Percentiles rank a stretch among this genome's conserved stretches.
phyloP scores from a whole-genome alignment of 352 stramenopile species.

The Lagenidium giganteum region DNA sequence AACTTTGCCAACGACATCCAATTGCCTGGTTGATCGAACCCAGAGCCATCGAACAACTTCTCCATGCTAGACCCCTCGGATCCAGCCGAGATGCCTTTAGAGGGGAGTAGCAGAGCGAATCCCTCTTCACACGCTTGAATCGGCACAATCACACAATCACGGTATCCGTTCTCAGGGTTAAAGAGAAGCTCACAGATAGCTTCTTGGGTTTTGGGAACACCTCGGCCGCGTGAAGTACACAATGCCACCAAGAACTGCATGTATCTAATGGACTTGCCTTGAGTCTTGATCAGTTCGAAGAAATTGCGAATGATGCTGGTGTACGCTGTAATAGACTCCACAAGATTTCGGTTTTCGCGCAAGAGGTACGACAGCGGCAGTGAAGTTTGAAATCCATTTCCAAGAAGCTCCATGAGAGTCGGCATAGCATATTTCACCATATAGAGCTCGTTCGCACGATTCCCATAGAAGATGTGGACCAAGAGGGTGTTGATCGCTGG shows the following conservation, averaged over 20 bases:
- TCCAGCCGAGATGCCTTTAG: too few relatives aligned
- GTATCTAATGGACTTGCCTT: constrained; percentile 64
- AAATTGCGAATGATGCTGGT: constrained; percentile 55
- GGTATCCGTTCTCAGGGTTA: constrained; percentile 45
- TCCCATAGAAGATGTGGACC: constrained; percentile 56
- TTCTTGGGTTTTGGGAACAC: constrained; percentile 68
- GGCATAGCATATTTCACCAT: constrained; percentile 54
- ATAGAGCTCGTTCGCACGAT: constrained; percentile 51
- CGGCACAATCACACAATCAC: constrained; percentile 48
- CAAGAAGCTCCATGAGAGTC: constrained; percentile 62
- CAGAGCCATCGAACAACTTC: too few relatives aligned
- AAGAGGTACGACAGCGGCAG: constrained; percentile 61
- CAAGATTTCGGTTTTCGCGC: constrained; percentile 62
- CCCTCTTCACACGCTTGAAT: constrained; percentile 31
- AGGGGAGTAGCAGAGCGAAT: constrained; percentile 52
- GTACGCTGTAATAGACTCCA: constrained; percentile 68
- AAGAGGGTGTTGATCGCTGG: constrained; percentile 45
- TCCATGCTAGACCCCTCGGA: constrained; percentile 10
- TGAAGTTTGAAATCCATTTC: constrained; percentile 68
- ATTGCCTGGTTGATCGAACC: too few relatives aligned
- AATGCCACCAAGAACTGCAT: constrained; percentile 72
- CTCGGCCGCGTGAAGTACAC: constrained; percentile 51
- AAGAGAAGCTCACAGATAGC: constrained; percentile 69
- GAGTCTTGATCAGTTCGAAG: constrained; percentile 65
- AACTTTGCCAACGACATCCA: constrained; percentile 47